A percentile compares a stretch with the other conserved stretches of the same genome.
Evolutionary conservation across 805 yeast species (phyloP).

Genomic region (Yamadazyma kitorensis): DNA sequence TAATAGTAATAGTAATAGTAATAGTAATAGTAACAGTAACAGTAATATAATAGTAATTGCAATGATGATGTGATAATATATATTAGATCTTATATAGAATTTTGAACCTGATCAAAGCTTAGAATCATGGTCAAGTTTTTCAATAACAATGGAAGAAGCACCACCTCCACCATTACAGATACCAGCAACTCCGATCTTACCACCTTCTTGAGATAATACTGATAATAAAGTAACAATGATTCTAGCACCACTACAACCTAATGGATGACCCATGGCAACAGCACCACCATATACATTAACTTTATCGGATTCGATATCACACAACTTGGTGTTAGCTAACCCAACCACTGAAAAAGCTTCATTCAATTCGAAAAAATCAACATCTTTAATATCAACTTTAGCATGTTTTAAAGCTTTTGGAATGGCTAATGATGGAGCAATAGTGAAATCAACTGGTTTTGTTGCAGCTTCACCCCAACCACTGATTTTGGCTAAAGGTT

Average conservation of each 20-base stretch:
- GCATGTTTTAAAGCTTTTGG: conserved; percentile 96
- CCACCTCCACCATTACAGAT: conserved; percentile 99
- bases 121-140: conserved; percentile 46
- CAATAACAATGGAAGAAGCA: conserved; percentile 89
- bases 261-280: conserved; percentile 91
- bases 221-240: conserved; percentile 81
- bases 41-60: too few relatives aligned
- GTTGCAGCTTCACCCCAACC: conserved; percentile 99
- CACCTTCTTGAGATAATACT: conserved; percentile 76
- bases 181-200: conserved; percentile 88
- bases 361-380: conserved; percentile 92
- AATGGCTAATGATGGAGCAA: conserved; percentile 91
- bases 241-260: conserved; percentile 95
- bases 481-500: conserved; percentile 81
- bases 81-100: too few relatives aligned
- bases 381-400: conserved; percentile 55
- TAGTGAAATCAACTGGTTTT: conserved; percentile 91
- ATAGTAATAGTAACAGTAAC: too few relatives aligned
- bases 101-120: too few relatives aligned
- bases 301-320: conserved; percentile 60
- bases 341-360: conserved; percentile 99
- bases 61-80: too few relatives aligned
- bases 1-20: too few relatives aligned
- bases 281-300: conserved; percentile 94
- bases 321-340: conserved; percentile 75